Base-by-base conservation (phyloP, 2,329 filamentous ascomycete genomes). In the Epichloe scottii region DNA sequence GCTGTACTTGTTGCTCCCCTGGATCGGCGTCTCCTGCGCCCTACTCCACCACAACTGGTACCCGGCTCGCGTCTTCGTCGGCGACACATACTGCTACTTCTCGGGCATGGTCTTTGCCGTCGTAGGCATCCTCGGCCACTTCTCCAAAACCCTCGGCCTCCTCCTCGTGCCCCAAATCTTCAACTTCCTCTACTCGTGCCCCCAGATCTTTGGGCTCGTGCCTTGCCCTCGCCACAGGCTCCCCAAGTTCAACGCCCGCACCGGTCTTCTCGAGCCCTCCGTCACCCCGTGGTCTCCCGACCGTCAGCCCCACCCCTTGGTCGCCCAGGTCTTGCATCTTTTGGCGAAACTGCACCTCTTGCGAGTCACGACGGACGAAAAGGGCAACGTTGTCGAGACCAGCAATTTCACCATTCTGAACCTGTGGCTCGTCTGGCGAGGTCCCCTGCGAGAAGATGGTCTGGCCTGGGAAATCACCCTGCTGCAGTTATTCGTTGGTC, bases 11-110 rank as follows among this genome's bases (percentile, higher is more conserved):
- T 78, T 98, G 41, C 77, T 97, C 15, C 93, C 93, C 15, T 97
- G 97, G 73, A 78, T 97, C 54, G 93, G 89, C 47, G 93, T 96
- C 50, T 96, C 89, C 7, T 69, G 86, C 48, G 93, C 93, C 8
- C 77, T 98, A 15, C 79, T 93, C 62, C 81, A 71, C 65, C 90
- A 98, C 73, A 98, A 98, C 69, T 94, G 89, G 87, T 98, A 89
- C 64, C 93, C 93, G 0, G 89, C 91, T 23, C 84, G 82, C 60
- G 93, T 97, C 10, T 98, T 98, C 63, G 91, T 97, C 10, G 93
- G 93, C 51, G 93, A 98, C 68, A 98, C 93, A 4, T 98, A 97
- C 76, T 98, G 93, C 77, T 98, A 98, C 71, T 96, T 98, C 68
- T 93, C 93, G 0, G 93, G 93, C 58, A 98, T 98, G 89, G 87